phyloP scores from a whole-genome alignment of 805 yeast species.

The Yamadazyma sp. region DNA sequence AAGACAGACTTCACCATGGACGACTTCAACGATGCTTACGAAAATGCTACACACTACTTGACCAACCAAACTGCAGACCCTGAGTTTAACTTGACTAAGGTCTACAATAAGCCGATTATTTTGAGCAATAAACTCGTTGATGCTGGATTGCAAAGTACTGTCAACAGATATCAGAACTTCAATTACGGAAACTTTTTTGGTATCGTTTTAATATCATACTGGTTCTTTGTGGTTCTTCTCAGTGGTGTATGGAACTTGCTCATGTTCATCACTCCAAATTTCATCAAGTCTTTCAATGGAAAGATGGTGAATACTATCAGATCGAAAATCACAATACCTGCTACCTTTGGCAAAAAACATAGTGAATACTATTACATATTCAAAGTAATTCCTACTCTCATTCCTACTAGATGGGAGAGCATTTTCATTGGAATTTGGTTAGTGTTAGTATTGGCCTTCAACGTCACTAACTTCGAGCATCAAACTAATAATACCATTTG shows the following conservation, averaged over 20 bases:
- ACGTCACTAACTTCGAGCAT: slow-evolving; percentile 25
- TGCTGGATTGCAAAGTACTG: slow-evolving; percentile 27
- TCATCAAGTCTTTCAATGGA: slow-evolving; percentile 31
- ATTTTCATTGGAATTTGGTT: slow-evolving; percentile 43
- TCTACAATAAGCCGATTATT: slow-evolving; percentile 38
- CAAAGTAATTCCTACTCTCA: slow-evolving; percentile 22
- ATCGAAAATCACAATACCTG: slow-evolving; percentile 26
- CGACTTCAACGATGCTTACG: slow-evolving; percentile 34
- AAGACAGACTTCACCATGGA: slow-evolving; percentile 31
- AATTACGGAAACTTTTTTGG: slow-evolving; percentile 43
- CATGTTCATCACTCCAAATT: slow-evolving; percentile 23
- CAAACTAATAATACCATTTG: slow-evolving; percentile 26
- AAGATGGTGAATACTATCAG: slow-evolving; percentile 22
- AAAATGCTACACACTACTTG: slow-evolving; percentile 42
- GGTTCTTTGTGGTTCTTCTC: slow-evolving; percentile 31
- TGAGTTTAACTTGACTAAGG: slow-evolving; percentile 26
- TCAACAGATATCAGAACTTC: slow-evolving; percentile 29
- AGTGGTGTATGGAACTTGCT: slow-evolving; percentile 32
- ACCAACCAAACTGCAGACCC: slow-evolving; percentile 28
- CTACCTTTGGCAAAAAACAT: slow-evolving; percentile 21
- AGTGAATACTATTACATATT: slow-evolving; percentile 15
- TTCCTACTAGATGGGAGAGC: slow-evolving; percentile 56
- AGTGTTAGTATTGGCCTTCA: slow-evolving; percentile 30
- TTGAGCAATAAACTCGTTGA: slow-evolving; percentile 24
- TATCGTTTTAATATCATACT: slow-evolving; percentile 27